phyloP scores from a whole-genome alignment of 2,329 filamentous ascomycete genomes.

The Metarhizium guizhouense region DNA sequence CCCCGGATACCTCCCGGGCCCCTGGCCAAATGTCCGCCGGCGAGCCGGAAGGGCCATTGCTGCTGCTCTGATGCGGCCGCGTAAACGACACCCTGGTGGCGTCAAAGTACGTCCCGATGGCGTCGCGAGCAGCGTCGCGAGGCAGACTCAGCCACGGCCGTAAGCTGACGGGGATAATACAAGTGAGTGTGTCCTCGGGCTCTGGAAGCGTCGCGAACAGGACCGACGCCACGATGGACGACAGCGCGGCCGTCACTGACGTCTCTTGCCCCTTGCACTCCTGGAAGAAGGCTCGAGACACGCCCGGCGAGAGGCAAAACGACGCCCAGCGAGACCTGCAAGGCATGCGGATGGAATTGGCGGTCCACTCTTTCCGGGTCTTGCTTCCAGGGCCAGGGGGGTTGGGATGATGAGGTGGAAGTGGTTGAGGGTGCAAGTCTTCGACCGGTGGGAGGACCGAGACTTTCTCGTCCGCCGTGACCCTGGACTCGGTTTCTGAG shows the following conservation, averaged over 20 bases:
- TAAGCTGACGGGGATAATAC: constrained; percentile 11
- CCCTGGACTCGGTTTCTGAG: background rate
- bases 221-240: constrained; percentile 7
- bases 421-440: constrained; percentile 25
- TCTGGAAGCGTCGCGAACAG: constrained; percentile 9
- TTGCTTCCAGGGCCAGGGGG: constrained; percentile 22
- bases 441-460: constrained; percentile 31
- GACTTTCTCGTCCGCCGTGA: constrained; percentile 10
- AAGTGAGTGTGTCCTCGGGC: constrained; percentile 8
- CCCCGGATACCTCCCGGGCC: background rate
- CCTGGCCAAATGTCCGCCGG: background rate
- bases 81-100: constrained; percentile 6
- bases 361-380: constrained; percentile 28
- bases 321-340: constrained; percentile 9
- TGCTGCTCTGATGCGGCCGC: background rate
- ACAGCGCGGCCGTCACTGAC: constrained; percentile 7
- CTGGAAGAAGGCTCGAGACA: constrained; percentile 4
- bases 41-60: background rate
- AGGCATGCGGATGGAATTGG: constrained; percentile 21
- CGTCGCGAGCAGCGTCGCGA: constrained; percentile 1
- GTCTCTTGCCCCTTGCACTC: constrained; percentile 7
- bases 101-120: constrained; percentile 11
- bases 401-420: constrained; percentile 15
- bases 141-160: constrained; percentile 9
- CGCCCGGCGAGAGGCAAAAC: constrained; percentile 6